Evolutionary conservation across 345 rosid species (phyloP), one percentile per base, ranked within the genome.

Genomic region (Clarkia xantiana): DNA sequence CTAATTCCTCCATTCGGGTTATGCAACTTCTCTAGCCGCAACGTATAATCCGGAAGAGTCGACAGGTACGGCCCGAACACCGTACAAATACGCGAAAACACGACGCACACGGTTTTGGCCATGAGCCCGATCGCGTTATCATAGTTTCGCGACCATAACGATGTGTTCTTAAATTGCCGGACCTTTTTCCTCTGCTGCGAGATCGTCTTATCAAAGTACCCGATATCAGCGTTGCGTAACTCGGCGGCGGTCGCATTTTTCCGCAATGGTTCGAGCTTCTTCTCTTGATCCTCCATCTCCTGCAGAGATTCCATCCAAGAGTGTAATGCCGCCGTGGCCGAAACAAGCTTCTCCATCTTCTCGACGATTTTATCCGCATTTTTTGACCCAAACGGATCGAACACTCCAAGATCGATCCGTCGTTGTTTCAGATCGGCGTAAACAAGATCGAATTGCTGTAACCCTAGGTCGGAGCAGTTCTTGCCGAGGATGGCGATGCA

Each of bases 61-160:
- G 77, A 20, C 3, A 64, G 56, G 22, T 47, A 65, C 13, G 60
- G 60, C 3, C 63, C 59, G 10, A 70, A 75, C 20, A 78, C 41
- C 38, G 52, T 11, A 22, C 71, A 68, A 42, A 75, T 75, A 47
- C 76, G 53, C 18, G 42, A 51, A 44, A 49, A 78, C 12, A 72
- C 39, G 18, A 59, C 45, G 36, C 51, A 59, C 12, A 62, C 53
- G 17, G 58, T 48, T 18, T 48, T 58, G 1, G 69, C 61, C 76
- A 75, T 68, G 11, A 66, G 52, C 14, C 49, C 51, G n/a, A 66
- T 73, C 8, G 40, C 34, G 15, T 61, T 61, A 36, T 75, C 84
- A 23, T 55, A 67, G 1, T 74, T 65, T 42, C 56, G 66, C 54
- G 17, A 70, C 81, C 81, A 72, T 1, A 75, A 58, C 3, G 84